Base-by-base conservation (phyloP, 2,329 filamentous ascomycete genomes). In the Dendryphion nanum region DNA sequence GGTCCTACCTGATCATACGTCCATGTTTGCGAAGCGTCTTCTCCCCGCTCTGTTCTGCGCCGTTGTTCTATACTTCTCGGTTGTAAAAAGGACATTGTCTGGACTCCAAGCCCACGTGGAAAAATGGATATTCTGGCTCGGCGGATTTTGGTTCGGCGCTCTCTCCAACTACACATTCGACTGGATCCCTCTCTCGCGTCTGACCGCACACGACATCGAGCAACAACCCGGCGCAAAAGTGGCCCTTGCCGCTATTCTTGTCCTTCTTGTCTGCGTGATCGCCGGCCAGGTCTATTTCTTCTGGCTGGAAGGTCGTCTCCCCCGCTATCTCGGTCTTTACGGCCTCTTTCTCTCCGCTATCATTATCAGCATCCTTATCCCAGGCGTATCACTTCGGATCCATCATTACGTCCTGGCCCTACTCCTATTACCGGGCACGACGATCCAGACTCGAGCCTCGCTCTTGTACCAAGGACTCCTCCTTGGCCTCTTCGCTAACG, bases 141-240 rank as follows among this genome's bases (percentile, higher is more conserved):
- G 89, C 1, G 83, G 82, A 10, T 89, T 86, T 59, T 97, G 93
- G 84, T 81, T 96, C 30, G 91, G 90, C 13, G 84, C 88, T 1
- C 69, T 97, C 46, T 90, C 90, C 51, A 97, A 97, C 63, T 93
- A 96, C 65, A 96, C 93, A 0, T 87, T 97, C 54, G 85, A 88
- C 47, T 85, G 87, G 71, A 95, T 97, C 42, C 93, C 93, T 0
- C 93, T 98, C 50, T 82, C 88, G 61, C 83, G 93, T 4, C 76
- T 98, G 13, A 96, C 86, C 7, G 81, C 83, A 0, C 89, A 93
- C 59, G 93, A 98, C 57, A 78, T 98, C 20, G 71, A 84, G 29
- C 85, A 90, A 56, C 89, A 97, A 59, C 91, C 93, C 0, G 91
- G 91, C 4, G 93, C 91, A 0, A 85, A 87, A 44, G 73, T 86